phyloP scores from a whole-genome alignment of 2,329 filamentous ascomycete genomes.

The Ascochyta koolunga region DNA sequence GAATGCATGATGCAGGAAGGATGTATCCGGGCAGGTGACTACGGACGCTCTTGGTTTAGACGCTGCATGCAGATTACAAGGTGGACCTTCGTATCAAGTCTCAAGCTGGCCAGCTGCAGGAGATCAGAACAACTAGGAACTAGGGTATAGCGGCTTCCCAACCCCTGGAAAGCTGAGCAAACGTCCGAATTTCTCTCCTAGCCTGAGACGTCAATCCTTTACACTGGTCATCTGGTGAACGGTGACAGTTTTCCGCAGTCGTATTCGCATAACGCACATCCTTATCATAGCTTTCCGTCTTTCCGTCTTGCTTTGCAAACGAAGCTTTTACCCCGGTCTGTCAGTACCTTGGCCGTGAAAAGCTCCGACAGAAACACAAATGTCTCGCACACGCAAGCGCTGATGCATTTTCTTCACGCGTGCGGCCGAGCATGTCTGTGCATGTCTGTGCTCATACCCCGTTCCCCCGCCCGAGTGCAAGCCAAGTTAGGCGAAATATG shows the following conservation, averaged over 20 bases:
- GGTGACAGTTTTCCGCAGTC: slow-evolving; percentile 1
- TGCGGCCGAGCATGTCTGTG: too few relatives aligned
- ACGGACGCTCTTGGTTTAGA: background rate
- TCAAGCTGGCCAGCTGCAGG: slow-evolving; percentile 1
- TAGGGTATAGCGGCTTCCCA: background rate
- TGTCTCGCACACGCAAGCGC: background rate
- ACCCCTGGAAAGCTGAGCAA: slow-evolving; percentile 3
- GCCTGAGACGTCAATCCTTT: background rate
- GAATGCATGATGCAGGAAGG: slow-evolving; percentile 9
- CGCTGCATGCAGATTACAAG: slow-evolving; percentile 4
- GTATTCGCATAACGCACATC: background rate
- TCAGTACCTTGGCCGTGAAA: background rate
- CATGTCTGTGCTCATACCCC: slow-evolving; percentile 1
- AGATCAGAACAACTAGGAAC: slow-evolving; percentile 2
- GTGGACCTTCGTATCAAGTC: slow-evolving; percentile 1
- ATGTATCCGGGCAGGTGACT: slow-evolving; percentile 7
- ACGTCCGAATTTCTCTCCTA: background rate
- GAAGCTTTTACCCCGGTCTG: background rate
- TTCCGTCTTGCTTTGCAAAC: background rate
- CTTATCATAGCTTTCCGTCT: too few relatives aligned
- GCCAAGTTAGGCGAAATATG: slow-evolving; percentile 1
- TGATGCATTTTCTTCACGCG: too few relatives aligned
- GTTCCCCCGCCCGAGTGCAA: slow-evolving; percentile 3
- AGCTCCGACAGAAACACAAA: background rate
- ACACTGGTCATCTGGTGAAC: background rate